Evolutionary conservation across 805 yeast genomes (phyloP).

Genomic region (Saccharomycopsis schoenii): DNA sequence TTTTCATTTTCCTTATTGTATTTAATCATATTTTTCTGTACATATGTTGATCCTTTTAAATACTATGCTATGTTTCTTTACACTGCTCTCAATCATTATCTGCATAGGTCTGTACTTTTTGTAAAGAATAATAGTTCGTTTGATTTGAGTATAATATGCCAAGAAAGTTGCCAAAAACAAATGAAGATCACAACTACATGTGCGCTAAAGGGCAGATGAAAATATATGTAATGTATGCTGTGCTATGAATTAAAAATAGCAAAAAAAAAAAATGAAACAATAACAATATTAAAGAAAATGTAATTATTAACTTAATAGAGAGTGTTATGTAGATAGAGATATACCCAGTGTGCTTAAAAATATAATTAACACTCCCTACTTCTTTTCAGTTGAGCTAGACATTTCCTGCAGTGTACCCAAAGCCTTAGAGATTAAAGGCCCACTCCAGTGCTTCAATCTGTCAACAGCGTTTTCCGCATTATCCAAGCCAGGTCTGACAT

Average conservation of each 20-base stretch:
- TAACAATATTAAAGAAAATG: neutral
- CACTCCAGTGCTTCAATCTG: slow-evolving; percentile 57
- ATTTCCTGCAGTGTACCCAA: neutral
- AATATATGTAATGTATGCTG: neutral
- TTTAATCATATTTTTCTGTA: neutral
- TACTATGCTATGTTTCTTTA: neutral
- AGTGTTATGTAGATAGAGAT: neutral
- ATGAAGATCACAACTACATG: neutral
- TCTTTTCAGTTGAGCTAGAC: neutral
- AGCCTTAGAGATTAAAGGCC: slow-evolving; percentile 29
- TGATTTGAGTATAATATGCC: too few relatives aligned
- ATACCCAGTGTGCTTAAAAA: neutral
- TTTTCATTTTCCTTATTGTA: neutral
- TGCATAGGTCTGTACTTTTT: too few relatives aligned
- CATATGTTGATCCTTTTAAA: neutral
- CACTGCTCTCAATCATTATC: too few relatives aligned
- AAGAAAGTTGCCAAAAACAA: too few relatives aligned
- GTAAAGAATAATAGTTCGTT: too few relatives aligned
- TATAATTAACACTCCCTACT: neutral
- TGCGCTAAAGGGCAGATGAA: neutral
- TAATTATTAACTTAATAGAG: neutral
- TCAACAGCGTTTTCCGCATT: slow-evolving; percentile 51
- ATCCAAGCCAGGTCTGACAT: slow-evolving; percentile 93
- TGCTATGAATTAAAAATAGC: neutral
- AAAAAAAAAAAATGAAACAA: neutral